phyloP scores from a whole-genome alignment of 2,329 filamentous ascomycete genomes.

The Penicillium sp. region DNA sequence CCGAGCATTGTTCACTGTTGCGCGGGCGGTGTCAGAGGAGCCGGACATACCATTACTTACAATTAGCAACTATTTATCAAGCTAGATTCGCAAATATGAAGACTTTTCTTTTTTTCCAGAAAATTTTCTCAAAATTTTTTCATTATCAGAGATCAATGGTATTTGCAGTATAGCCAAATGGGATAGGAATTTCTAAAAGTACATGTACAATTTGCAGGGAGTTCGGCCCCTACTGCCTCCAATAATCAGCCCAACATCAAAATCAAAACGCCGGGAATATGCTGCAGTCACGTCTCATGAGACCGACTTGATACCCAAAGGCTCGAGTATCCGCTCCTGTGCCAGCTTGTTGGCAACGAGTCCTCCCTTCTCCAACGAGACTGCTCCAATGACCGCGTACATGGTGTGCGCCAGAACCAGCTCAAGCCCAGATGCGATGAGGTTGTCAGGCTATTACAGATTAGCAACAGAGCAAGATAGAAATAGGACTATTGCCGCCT shows the following conservation, averaged over 20 bases:
- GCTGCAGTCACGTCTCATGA: conserved; percentile 29
- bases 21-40: conserved; percentile 83
- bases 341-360: conserved; percentile 73
- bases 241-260: conserved; percentile 4
- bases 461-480: conserved; percentile 3
- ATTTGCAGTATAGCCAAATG: conserved; percentile 18
- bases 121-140: not conserved
- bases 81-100: not conserved
- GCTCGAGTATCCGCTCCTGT: conserved; percentile 71
- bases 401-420: conserved; percentile 75
- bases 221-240: not conserved
- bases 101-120: not conserved
- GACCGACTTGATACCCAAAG: conserved; percentile 42
- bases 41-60: conserved; percentile 58
- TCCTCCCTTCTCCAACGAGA: conserved; percentile 85
- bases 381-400: conserved; percentile 82
- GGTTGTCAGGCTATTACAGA: conserved; percentile 60
- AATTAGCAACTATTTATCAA: not conserved
- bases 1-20: conserved; percentile 66
- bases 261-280: conserved; percentile 40
- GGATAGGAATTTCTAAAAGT: conserved; percentile 32
- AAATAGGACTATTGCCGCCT: conserved; percentile 32
- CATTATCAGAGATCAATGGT: conserved; percentile 6
- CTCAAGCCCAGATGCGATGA: conserved; percentile 71
- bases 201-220: conserved; percentile 32